These are phyloP conservation scores for Corynascus novoguineensis DNA, from an alignment of 495 filamentous ascomycete species.

Conservation along the genomic window DNA sequence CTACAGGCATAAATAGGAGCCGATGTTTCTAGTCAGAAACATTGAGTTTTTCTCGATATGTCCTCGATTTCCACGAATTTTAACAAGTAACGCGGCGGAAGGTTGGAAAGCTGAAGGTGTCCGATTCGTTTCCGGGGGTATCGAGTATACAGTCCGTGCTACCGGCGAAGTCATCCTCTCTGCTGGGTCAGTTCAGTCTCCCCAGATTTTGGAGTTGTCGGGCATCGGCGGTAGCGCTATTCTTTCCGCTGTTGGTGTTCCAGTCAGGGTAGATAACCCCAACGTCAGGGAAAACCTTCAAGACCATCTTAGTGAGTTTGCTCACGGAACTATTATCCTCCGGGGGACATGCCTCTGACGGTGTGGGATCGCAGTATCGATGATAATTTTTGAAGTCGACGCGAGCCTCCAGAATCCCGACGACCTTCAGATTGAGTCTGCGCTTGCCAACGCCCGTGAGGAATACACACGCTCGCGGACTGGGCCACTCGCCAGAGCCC, in stretches of 20 bases:
- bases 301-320: slow-evolving; percentile 45
- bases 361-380: slow-evolving; percentile 32
- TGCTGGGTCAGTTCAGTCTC: slow-evolving; percentile 47
- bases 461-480: slow-evolving; percentile 15
- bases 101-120: slow-evolving; percentile 41
- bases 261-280: slow-evolving; percentile 38
- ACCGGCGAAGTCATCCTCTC: slow-evolving; percentile 49
- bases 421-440: slow-evolving; percentile 28
- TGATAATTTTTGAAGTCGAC: slow-evolving; percentile 44
- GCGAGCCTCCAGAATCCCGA: slow-evolving; percentile 38
- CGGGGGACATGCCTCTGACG: not conserved
- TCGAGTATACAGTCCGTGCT: slow-evolving; percentile 26
- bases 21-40: too few relatives aligned
- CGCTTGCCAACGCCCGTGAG: slow-evolving; percentile 15
- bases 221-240: slow-evolving; percentile 45
- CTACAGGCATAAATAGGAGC: too few relatives aligned
- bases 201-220: slow-evolving; percentile 54
- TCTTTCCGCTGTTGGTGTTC: slow-evolving; percentile 40
- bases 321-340: too few relatives aligned
- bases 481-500: slow-evolving; percentile 23
- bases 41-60: too few relatives aligned
- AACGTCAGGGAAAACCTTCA: slow-evolving; percentile 55
- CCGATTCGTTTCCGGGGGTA: slow-evolving; percentile 34
- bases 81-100: not conserved
- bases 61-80: too few relatives aligned